These are phyloP conservation scores for Piedraia hortae DNA, from an alignment of 2,329 filamentous ascomycete species.

Conservation along the genomic window DNA sequence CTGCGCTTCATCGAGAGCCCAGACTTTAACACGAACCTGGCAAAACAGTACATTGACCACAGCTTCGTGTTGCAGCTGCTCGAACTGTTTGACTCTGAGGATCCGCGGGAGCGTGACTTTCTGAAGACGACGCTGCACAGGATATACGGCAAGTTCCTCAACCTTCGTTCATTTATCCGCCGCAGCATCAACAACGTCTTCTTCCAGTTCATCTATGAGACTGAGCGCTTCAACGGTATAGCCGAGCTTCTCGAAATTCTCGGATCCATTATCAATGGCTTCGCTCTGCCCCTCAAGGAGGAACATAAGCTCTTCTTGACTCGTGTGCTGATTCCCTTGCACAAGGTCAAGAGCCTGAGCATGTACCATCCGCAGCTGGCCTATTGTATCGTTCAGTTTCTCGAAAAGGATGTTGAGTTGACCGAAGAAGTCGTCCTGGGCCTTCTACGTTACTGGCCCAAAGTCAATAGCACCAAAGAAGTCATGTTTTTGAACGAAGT, in stretches of 20 bases:
- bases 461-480: conserved; percentile 98
- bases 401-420: conserved; percentile 88
- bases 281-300: conserved; percentile 85
- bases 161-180: conserved; percentile 85
- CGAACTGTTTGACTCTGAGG: conserved; percentile 96
- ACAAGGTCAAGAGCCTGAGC: conserved; percentile 97
- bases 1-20: conserved; percentile 96
- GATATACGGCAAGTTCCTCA: conserved; percentile 97
- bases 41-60: conserved; percentile 95
- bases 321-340: conserved; percentile 67
- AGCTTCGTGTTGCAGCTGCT: conserved; percentile 83
- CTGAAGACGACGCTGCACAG: conserved; percentile 92
- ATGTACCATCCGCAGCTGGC: conserved; percentile 98
- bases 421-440: conserved; percentile 96
- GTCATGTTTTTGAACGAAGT: conserved; percentile 99
- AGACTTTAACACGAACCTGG: conserved; percentile 98
- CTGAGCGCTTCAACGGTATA: conserved; percentile 93
- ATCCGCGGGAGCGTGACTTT: conserved; percentile 87
- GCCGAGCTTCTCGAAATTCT: conserved; percentile 89
- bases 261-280: conserved; percentile 96
- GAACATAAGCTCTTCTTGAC: conserved; percentile 97
- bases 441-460: conserved; percentile 88
- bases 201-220: conserved; percentile 98
- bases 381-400: conserved; percentile 95
- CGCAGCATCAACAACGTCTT: conserved; percentile 99